phyloP scores from a whole-genome alignment of 2,329 filamentous ascomycete species.

The Raffaelea deltoideospora region DNA sequence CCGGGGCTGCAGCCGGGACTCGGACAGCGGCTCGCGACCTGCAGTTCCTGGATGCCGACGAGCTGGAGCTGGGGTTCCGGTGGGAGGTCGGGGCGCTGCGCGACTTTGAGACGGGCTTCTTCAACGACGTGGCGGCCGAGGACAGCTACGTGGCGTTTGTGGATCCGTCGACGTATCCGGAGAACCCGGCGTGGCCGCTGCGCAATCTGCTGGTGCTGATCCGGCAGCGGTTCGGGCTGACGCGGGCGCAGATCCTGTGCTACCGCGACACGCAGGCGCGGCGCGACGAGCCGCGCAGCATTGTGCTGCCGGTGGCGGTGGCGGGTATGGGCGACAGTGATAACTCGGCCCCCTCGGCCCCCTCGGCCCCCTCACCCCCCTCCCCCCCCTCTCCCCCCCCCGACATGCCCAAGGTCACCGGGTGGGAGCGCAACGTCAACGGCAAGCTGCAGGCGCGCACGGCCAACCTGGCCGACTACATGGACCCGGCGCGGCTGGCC shows the following conservation, averaged over 20 bases:
- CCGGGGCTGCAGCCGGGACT: too few species aligned
- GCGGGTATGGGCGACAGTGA: slow-evolving; percentile 25
- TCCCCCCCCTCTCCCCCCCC: slow-evolving; percentile 4
- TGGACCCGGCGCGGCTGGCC: slow-evolving; percentile 77
- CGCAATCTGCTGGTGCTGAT: slow-evolving; percentile 79
- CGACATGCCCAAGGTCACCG: slow-evolving; percentile 75
- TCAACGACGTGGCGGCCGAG: slow-evolving; percentile 51
- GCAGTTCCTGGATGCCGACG: slow-evolving; percentile 34
- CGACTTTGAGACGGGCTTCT: slow-evolving; percentile 77
- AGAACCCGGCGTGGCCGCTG: slow-evolving; percentile 83
- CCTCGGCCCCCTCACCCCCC: neutral
- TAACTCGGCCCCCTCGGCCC: neutral
- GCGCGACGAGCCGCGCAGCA: slow-evolving; percentile 66
- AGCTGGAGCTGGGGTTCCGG: slow-evolving; percentile 43
- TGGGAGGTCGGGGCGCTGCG: slow-evolving; percentile 70
- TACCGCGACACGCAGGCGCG: slow-evolving; percentile 72
- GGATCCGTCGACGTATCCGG: slow-evolving; percentile 79
- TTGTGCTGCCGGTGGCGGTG: slow-evolving; percentile 55
- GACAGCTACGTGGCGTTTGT: slow-evolving; percentile 78
- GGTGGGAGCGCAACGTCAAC: slow-evolving; percentile 76
- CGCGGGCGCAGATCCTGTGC: slow-evolving; percentile 69
- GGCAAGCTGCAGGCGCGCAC: slow-evolving; percentile 66
- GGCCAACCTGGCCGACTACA: slow-evolving; percentile 77
- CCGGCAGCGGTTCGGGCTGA: slow-evolving; percentile 63
- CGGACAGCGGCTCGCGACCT: slow-evolving; percentile 13